phyloP scores from a whole-genome alignment of 1,139 yeast species.

The Scheffersomyces lignicola region DNA sequence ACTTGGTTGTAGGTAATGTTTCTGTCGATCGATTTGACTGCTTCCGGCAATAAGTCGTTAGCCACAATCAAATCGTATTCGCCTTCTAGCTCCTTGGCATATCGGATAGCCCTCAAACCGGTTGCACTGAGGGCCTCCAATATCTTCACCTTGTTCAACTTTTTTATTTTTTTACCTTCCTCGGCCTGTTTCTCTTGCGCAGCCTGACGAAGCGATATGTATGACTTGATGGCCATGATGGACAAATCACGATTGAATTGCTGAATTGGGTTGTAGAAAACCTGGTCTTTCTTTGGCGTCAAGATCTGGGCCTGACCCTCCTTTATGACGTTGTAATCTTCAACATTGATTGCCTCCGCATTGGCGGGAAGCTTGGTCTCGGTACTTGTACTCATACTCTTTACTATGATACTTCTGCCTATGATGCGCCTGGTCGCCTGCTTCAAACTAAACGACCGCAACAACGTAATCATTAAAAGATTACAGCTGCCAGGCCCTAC shows the following conservation, averaged over 20 bases:
- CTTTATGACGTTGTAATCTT: constrained; percentile 49
- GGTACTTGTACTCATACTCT: constrained; percentile 26
- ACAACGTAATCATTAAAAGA: too few species aligned
- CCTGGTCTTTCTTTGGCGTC: constrained; percentile 76
- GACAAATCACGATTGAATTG: constrained; percentile 94
- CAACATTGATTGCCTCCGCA: constrained; percentile 17
- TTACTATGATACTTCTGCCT: constrained; percentile 6
- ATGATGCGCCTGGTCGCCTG: too few species aligned
- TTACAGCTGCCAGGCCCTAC: too few species aligned
- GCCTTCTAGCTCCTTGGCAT: constrained; percentile 84
- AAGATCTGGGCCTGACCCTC: constrained; percentile 85
- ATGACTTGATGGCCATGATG: constrained; percentile 81
- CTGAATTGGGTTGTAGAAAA: constrained; percentile 94
- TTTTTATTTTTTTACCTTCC: constrained; percentile 12
- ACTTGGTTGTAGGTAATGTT: constrained; percentile 71
- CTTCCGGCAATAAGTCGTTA: constrained; percentile 82
- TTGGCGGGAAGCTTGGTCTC: too few species aligned
- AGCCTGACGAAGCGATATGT: constrained; percentile 53
- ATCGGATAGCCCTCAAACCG: constrained; percentile 89
- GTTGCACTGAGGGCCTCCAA: constrained; percentile 94
- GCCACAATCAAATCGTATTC: constrained; percentile 69
- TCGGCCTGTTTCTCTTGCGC: constrained; percentile 30
- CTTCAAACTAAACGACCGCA: too few species aligned
- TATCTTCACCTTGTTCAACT: constrained; percentile 46
- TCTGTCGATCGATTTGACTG: constrained; percentile 77